Base-by-base conservation (phyloP, 495 filamentous ascomycete genomes). In the Talaromyces adpressus region DNA sequence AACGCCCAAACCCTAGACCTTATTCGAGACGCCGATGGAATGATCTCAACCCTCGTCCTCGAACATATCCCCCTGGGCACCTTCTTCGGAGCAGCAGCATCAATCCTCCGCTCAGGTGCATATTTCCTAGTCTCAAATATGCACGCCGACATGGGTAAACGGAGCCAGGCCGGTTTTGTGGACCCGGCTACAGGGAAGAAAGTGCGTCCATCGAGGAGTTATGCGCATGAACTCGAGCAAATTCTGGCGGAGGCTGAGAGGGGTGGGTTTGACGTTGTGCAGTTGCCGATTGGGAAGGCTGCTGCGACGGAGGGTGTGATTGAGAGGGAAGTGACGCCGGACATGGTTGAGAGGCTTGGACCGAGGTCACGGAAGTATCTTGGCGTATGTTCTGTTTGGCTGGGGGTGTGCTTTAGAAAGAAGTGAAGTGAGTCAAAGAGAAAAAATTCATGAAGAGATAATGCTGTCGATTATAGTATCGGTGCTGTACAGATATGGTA, bases 121-220 rank as follows among this genome's bases (percentile, higher is more conserved):
- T 76, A 82, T 65, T 67, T 88, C 6, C 74, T 90, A 36, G 63
- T 91, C 5, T 91, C 88, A 4, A 91, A 90, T 69, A 91, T 91
- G 89, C 89, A 91, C 68, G 73, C 79, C 6, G 82, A 88, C 16
- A 90, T 90, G 87, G 88, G 87, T 3, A 62, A 66, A 53, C 76
- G 82, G 7, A 84, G 81, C 20, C 87, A 87, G 65, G 88, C 89
- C 0, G 88, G 89, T 2, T 91, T 91, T 68, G 79, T 88, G 57
- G 85, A 85, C 69, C 70, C 72, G 9, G 71, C 66, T 32, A 81
- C 78, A 14, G 84, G 84, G 30, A 72, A 75, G 52, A 91, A 91
- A 73, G 78, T 91, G 14, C 79, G 83, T 63, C 83, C 85, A 6
- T 78, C 73, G 45, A 47, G 60, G 27, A 90, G 85, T 71, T 90